Base-by-base conservation (phyloP, 2,329 filamentous ascomycete species). In the Exophiala calicioides region DNA sequence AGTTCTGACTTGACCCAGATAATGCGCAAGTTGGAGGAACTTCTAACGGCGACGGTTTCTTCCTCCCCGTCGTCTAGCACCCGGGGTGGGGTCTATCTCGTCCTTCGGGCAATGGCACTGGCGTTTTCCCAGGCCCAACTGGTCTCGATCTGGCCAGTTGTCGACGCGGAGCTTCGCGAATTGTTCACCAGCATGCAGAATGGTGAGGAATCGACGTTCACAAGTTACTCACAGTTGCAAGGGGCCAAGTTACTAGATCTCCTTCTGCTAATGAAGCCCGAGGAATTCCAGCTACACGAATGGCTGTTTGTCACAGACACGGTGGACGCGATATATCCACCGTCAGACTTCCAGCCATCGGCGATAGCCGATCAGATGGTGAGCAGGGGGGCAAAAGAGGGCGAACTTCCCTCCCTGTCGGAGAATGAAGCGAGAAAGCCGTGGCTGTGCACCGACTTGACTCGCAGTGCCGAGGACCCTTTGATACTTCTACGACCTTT, bases 291-390 rank as follows among this genome's bases (percentile, higher is more conserved):
- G 67, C 79, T 97, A n/a, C 86, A 95, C 61, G 89, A 96, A 72
- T 98, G 93, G 93, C 80, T 97, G 3, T 98, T 95, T 66, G 84
- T 98, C 44, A 95, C 90, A 1, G 93, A 98, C 67, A 97, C 91
- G 10, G 90, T 96, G 55, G 93, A 98, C 60, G 90, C 93, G 1
- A 87, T 98, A 24, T 95, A 98, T 68, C 83, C 87, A 9, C 84
- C 88, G 0, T 70, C 81, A 10, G 72, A 75, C 40, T 85, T 84
- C 69, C 78, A 82, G 50, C 79, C 88, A 1, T 73, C 86, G 2
- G 88, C 88, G 2, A 77, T 97, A 4, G 85, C 87, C 1, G 93
- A 97, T 59, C 37, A 46, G 26, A 41, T 55, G 19, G 44, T 44
- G 32, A 18, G 36, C 31, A 45, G 34, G 15, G 48, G 43, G n/a